phyloP scores from a whole-genome alignment of 2,329 filamentous ascomycete species.

The Aspergillus sp. region DNA sequence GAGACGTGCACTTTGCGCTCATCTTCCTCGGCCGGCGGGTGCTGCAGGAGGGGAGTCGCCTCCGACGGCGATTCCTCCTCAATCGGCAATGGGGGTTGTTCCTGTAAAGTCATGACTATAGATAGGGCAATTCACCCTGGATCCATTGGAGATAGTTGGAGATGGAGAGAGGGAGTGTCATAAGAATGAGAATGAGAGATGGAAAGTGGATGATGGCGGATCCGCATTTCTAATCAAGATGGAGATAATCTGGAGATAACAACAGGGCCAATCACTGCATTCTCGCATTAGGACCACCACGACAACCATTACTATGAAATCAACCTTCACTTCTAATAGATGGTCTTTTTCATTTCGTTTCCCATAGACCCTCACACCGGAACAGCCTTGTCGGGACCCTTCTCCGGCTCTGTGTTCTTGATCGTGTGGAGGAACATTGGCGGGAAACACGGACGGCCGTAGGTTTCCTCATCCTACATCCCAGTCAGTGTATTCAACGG shows the following conservation, averaged over 20 bases:
- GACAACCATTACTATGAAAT: no score
- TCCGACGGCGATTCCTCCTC: constrained; percentile 11
- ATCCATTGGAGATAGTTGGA: no score
- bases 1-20: background rate
- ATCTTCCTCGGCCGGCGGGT: background rate
- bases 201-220: background rate
- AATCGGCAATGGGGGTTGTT: background rate
- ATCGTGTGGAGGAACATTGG: constrained; percentile 26
- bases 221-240: constrained; percentile 6
- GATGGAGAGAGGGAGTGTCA: background rate
- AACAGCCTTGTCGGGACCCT: constrained; percentile 21
- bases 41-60: constrained; percentile 15
- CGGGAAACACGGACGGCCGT: constrained; percentile 24
- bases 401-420: constrained; percentile 19
- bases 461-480: constrained; percentile 14
- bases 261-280: background rate
- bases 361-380: background rate
- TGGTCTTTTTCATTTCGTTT: no score
- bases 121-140: no score
- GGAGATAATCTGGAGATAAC: constrained; percentile 4
- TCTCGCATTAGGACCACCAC: background rate
- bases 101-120: background rate
- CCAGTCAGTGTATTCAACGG: background rate
- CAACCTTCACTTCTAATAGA: no score
- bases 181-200: no score